Conservation (phyloP, 139 green algal genomes). For the Chlamydomonas urium region DNA sequence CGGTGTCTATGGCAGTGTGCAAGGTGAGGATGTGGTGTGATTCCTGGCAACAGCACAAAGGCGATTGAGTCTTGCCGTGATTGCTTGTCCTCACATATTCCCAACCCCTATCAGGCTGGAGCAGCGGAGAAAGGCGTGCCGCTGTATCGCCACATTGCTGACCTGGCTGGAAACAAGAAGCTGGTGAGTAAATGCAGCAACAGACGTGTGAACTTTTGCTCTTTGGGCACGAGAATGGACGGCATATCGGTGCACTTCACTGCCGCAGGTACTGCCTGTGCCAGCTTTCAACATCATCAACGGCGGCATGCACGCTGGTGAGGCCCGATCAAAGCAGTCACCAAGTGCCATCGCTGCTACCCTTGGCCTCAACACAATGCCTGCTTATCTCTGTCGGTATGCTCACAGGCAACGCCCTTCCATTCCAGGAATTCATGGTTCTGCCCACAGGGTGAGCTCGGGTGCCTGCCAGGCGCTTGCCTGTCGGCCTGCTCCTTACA, state of each 20-base stretch:
- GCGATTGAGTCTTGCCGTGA: no score
- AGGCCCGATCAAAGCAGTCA: slow-evolving; percentile 98
- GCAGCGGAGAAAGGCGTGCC: slow-evolving; percentile 92
- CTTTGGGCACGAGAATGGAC: no score
- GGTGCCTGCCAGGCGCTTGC: neutral
- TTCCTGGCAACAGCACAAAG: neutral
- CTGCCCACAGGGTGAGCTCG: slow-evolving; percentile 72
- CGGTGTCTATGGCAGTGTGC: slow-evolving; percentile 90
- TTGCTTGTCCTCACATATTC: no score
- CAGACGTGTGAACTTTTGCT: no score
- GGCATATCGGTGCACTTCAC: no score
- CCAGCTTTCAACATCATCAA: slow-evolving; percentile 99
- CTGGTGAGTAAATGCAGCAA: slow-evolving; percentile 64
- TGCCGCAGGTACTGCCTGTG: slow-evolving; percentile 82
- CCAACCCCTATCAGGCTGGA: no score
- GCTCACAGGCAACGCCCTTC: slow-evolving; percentile 96
- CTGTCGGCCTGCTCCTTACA: no score
- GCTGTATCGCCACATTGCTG: slow-evolving; percentile 92
- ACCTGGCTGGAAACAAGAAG: slow-evolving; percentile 92
- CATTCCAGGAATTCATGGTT: slow-evolving; percentile 99
- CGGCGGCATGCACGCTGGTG: slow-evolving; percentile 89
- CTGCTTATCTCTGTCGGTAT: no score
- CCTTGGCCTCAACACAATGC: no score
- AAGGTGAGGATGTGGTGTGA: no score
- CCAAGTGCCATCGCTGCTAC: no score